Base-by-base conservation (phyloP, 805 yeast genomes). In the Nakazawaea wickerhamii region DNA sequence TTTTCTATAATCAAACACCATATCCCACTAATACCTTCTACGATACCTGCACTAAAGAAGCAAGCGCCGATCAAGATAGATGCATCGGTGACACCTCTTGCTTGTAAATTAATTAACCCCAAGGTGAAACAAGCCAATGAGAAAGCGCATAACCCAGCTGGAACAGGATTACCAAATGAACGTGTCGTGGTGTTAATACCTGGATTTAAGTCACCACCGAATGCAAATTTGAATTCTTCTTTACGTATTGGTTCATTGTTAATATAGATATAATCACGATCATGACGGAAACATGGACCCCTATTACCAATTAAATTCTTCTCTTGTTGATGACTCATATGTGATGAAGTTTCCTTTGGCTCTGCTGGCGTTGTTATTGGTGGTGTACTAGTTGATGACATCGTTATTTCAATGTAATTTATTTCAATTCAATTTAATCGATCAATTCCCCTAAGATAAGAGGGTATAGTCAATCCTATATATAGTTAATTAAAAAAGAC, bases 191-290 rank as follows among this genome's bases (percentile, higher is more conserved):
- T 52, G 6, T 43, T 32, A 28, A 62, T 54, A 40, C 77, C 71
- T 4, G 75, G 66, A 38, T 68, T 68, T 44, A 72, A 60, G 8
- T 66, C 65, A 53, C 84, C 85, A 13, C 83, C 85, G 54, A 81
- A 79, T 2, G 86, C 88, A 26, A 66, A 65, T 49, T 77, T 58
- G 48, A 82, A 71, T 43, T 82, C 89, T 22, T 67, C 67, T 41
- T 75, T 69, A 43, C 67, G 65, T 58, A 77, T 73, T 20, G 63
- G 59, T 30, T 58, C 52, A 40, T 65, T 63, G 40, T 70, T 72
- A 33, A 73, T 63, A 44, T 63, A 63, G 31, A 73, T 61, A 46
- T 60, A 59, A 30, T 70, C 67, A 17, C 61, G 60, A 40, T 70
- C 74, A 27, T 62, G 67, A 13, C 71, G 65, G 47, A 61, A 61